Base-by-base conservation (phyloP, 202 grass and related monocot genomes). In the Schoenoplectus triqueter region DNA sequence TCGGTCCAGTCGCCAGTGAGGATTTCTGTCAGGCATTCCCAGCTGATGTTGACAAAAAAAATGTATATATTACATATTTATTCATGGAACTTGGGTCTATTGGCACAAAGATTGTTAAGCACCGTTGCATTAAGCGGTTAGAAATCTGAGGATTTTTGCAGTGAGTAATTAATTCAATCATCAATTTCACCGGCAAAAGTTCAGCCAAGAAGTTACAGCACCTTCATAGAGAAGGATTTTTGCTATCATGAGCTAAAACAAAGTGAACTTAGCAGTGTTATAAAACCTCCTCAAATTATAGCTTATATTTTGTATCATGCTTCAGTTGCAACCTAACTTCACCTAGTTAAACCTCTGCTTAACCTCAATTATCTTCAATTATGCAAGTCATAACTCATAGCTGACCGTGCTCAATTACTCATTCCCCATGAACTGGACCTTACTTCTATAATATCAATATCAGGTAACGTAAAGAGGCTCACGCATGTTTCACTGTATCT, bases 1-100 rank as follows among this genome's bases (percentile, higher is more conserved):
- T 98, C 85, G 13, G 95, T 98, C 72, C 82, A 89, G 17, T 93
- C 89, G 49, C 95, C 89, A 61, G 61, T 86, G 61, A 98, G 82
- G 82, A 98, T 98, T 60, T 95, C 91, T 80, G 88, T 89, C 60
- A 98, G 75, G 85, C 95, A 98, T 68, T 98, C 95, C 95, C 95
- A 98, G 48, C 95, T 98, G 13, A 78, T 78, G 13, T 78, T 54
- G 10, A n/a, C 14, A 49, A 57, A 81, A 64, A 76, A 60, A 19
- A 31, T 21, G 45, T 17, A 40, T n/a, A 63, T 31, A 41, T 68
- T 60, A 67, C 52, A 39, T n/a, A 56, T n/a, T 41, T 57, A 57
- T 40, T 1, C 6, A 2, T 76, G 51, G 13, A 41, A 7, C 51
- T 72, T 72, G 8, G 1, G 40, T 40, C 20, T 10, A 49, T 50